Evolutionary conservation across 805 yeast species (phyloP), one percentile per base, ranked within the genome.

Genomic region (Maudiozyma serrabonitensis): DNA sequence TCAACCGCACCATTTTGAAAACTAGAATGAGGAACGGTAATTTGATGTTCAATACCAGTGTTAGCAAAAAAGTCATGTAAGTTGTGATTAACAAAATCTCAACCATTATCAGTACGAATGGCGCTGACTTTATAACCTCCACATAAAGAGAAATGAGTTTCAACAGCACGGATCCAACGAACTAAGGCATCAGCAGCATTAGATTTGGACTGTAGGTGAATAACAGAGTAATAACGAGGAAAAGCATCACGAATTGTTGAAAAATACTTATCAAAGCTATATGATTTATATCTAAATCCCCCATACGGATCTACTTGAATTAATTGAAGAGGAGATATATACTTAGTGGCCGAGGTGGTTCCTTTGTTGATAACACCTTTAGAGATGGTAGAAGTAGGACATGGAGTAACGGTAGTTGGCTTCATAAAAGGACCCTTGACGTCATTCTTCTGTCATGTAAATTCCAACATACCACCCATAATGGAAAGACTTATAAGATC

Each of bases 1-100:
- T 55, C 59, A 32, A 43, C 56, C 18, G 26, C 52, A 25, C 57
- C 61, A 34, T 57, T 57, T 47, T 52, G 53, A 26, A 37, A 51
- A 44, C 52, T 54, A 18, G n/a, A 21, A 31, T 53, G 38, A 1
- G 53, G 46, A 8, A 52, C 47, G 18, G 53, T 52, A 3, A 50
- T 19, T 43, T 54, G 50, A 46, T 54, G 55, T 19, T n/a, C 13
- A 23, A 53, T 52, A 9, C 53, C 53, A 13, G 46, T 35, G 2
- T 11, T 11, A 7, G 13, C 16, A 18, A 35, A 21, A 37, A 31
- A 49, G 1, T 43, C 37, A 23, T 38, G 35, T 3, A 54, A 18
- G 0, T 4, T 16, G 6, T 21, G 11, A 18, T 46, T 52, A 7
- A 16, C n/a, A 44, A 54, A 52, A 26, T 52, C 55, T 31, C 45